These are phyloP conservation scores for Eleusine coracana DNA, from an alignment of 176 grass and related monocot genomes.

Conservation along the genomic window DNA sequence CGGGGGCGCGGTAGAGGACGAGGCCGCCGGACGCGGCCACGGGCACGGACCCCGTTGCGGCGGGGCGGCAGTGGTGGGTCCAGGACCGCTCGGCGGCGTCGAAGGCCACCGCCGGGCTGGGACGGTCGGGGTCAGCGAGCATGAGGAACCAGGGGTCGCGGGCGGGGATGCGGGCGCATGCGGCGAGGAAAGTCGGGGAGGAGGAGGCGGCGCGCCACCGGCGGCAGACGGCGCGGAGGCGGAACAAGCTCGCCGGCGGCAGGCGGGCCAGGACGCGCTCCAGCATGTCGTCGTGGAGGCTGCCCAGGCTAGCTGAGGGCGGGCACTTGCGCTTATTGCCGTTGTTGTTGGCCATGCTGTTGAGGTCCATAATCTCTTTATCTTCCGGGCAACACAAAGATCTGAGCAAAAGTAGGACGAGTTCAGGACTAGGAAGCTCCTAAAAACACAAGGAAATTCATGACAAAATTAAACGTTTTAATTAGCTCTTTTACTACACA, in stretches of 20 bases:
- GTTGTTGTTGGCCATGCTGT: conserved; percentile 4
- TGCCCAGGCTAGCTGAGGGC: conserved; percentile 37
- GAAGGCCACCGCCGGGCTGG: conserved; percentile 34
- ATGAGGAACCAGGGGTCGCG: conserved; percentile 83
- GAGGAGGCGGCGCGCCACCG: conserved; percentile 56
- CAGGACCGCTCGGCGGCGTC: conserved; percentile 39
- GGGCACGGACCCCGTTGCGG: conserved; percentile 46
- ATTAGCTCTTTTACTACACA: not conserved
- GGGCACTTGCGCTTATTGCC: conserved; percentile 54
- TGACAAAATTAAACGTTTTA: not conserved
- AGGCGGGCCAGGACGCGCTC: conserved; percentile 76
- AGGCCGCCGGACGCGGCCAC: conserved; percentile 80
- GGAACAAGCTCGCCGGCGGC: conserved; percentile 70
- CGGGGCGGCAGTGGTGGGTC: conserved; percentile 18
- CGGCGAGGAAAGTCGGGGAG: conserved; percentile 63
- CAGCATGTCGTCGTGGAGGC: conserved; percentile 80
- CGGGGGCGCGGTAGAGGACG: conserved; percentile 63
- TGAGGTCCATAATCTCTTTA: not conserved
- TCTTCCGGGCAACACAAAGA: not conserved
- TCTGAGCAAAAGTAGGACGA: not conserved
- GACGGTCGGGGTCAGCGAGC: conserved; percentile 39
- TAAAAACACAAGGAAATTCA: not conserved
- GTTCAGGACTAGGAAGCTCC: not conserved
- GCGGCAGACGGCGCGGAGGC: conserved; percentile 65
- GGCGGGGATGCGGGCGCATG: conserved; percentile 43